Base-by-base conservation (phyloP, 306 rosid species). In the Citrullus amarus region DNA sequence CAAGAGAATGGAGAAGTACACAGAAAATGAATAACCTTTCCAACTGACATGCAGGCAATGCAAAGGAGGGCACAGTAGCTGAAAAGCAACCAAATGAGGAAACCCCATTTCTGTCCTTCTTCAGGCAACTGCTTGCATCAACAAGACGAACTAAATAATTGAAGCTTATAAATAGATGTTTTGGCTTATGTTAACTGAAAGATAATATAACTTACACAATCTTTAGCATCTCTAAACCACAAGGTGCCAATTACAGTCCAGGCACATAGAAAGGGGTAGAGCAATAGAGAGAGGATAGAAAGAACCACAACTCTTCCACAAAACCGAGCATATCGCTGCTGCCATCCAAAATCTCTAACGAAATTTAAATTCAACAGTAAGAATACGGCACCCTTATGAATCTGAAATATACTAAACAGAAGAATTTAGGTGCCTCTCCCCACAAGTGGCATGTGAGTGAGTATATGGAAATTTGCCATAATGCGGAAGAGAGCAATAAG, bases 31-130 rank as follows among this genome's bases (percentile, higher is more conserved):
- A 88, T 79, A 81, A 95, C 99, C 99, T 91, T 95, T 81, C 93
- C 93, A 78, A 91, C 17, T 18, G 92, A 86, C 89, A 90, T 84
- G 85, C 91, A 92, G 75, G 96, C 92, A 87, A 95, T 83, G 85
- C 96, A 92, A 69, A 91, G 65, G 36, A 95, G 93, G 54, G 93
- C 96, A 83, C 97, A 89, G 87, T 92, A 92, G 88, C 99, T 95
- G 82, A 95, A 95, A 82, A 95, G 96, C 85, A 95, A 87, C 99
- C 99, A 95, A 81, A 95, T 91, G 68, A 95, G 96, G 78, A 95
- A 95, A 62, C 97, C 99, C 99, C 99, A 95, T 82, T 91, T 95
- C 88, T 92, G 97, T 79, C 97, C 99, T 75, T 86, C 84, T 89
- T 88, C 92, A 15, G 93, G 99, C 84, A 95, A 79, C 99, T 95